phyloP scores from a whole-genome alignment of 352 stramenopile genomes.

The Plasmopara muralis region DNA sequence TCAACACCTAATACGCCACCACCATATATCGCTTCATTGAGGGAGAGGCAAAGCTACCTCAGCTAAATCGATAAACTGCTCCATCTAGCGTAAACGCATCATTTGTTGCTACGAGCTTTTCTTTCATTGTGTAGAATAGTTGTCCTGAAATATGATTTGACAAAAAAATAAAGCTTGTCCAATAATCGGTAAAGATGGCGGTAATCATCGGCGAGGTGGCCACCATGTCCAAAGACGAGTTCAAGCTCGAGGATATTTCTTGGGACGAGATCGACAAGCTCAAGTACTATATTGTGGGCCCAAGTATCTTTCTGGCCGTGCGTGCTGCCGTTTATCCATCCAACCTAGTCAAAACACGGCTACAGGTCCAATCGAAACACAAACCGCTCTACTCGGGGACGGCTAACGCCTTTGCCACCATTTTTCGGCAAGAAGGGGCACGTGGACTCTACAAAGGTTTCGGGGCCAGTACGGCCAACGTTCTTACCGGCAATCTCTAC shows the following conservation, averaged over 20 bases:
- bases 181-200: no score
- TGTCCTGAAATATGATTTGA: no score
- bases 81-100: no score
- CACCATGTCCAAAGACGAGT: slow-evolving; percentile 22
- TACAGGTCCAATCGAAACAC: slow-evolving; percentile 76
- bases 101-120: no score
- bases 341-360: slow-evolving; percentile 84
- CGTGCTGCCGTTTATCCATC: slow-evolving; percentile 81
- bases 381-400: slow-evolving; percentile 73
- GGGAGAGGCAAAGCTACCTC: no score
- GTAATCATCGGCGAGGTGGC: background rate
- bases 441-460: slow-evolving; percentile 85
- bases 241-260: slow-evolving; percentile 68
- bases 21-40: no score
- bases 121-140: no score
- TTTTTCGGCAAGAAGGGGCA: slow-evolving; percentile 66
- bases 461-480: slow-evolving; percentile 77
- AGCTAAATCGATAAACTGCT: no score
- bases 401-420: slow-evolving; percentile 80
- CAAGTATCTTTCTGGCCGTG: slow-evolving; percentile 76
- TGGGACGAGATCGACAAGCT: slow-evolving; percentile 87
- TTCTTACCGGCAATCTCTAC: slow-evolving; percentile 85
- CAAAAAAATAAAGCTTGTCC: no score
- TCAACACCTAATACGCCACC: no score
- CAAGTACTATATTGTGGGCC: slow-evolving; percentile 81